Percentiles rank a stretch among this genome's conserved stretches.
These are phyloP conservation scores for Fusarium continuum DNA, from an alignment of 2,329 filamentous ascomycete species.

Conservation along the genomic window DNA sequence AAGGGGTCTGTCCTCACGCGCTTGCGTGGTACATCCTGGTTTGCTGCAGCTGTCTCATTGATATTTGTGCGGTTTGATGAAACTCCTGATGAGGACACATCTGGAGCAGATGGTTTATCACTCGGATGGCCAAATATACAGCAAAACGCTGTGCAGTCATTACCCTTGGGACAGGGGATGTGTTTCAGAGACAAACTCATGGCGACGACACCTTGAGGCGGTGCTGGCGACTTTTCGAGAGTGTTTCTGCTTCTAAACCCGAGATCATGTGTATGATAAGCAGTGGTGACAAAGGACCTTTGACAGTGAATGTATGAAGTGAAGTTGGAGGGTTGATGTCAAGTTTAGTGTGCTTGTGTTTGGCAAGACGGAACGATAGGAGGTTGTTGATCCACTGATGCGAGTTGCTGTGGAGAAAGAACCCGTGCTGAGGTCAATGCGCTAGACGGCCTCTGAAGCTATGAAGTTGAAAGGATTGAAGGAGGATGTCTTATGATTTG, in stretches of 20 bases:
- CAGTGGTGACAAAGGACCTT: neutral
- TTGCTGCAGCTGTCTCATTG: conserved; percentile 15
- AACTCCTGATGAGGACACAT: conserved; percentile 1
- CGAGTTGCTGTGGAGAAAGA: neutral
- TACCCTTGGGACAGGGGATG: conserved; percentile 61
- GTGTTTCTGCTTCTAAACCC: neutral
- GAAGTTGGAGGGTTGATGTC: conserved; percentile 3
- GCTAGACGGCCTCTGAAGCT: neutral
- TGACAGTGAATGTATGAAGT: neutral
- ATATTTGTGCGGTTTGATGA: neutral
- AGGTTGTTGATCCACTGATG: conserved; percentile 17
- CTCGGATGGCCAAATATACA: conserved; percentile 60
- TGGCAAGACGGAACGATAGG: conserved; percentile 1
- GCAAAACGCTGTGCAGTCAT: conserved; percentile 58
- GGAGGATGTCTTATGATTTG: neutral
- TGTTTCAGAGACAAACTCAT: conserved; percentile 57
- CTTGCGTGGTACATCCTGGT: conserved; percentile 46
- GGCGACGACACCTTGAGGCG: neutral
- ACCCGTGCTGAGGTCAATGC: conserved; percentile 4
- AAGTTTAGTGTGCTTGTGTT: conserved; percentile 9
- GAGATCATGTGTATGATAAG: neutral
- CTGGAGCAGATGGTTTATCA: conserved; percentile 42
- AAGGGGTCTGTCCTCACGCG: conserved; percentile 42
- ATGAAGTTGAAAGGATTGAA: neutral
- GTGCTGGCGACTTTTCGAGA: neutral